Evolutionary conservation across 164 flowering plant species (phyloP).

Genomic region (Vitis amurensis): DNA sequence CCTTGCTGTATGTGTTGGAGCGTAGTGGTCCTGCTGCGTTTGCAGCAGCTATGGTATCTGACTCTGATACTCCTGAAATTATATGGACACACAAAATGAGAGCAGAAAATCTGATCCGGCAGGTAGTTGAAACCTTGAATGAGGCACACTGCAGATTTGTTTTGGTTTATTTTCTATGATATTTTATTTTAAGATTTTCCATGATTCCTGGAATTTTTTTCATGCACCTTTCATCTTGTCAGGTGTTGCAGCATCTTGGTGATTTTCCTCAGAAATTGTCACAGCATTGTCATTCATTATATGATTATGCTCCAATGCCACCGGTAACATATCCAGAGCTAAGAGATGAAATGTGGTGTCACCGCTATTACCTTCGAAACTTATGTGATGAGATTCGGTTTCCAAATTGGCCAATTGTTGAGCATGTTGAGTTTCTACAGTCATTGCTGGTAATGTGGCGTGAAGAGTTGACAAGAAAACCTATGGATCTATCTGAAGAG

Average conservation of each 20-base stretch:
- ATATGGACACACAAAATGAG: constrained; percentile 99
- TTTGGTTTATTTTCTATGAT: constrained; percentile 3
- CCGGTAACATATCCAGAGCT: constrained; percentile 99
- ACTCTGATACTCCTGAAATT: constrained; percentile 99
- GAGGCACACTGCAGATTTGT: neutral
- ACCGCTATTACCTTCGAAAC: constrained; percentile 94
- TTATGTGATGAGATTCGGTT: constrained; percentile 95
- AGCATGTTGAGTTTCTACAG: constrained; percentile 96
- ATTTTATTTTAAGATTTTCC: neutral
- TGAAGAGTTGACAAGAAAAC: constrained; percentile 92
- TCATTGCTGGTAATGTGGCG: constrained; percentile 99
- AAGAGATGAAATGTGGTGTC: constrained; percentile 99
- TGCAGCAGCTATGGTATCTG: constrained; percentile 99
- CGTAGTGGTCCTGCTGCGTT: constrained; percentile 96
- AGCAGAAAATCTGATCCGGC: constrained; percentile 92
- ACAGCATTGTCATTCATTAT: constrained; percentile 93
- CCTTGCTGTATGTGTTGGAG: constrained; percentile 91
- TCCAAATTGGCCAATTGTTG: constrained; percentile 99
- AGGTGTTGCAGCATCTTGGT: constrained; percentile 99
- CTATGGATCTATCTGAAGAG: constrained; percentile 99
- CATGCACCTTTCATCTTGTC: constrained; percentile 6
- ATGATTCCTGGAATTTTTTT: neutral
- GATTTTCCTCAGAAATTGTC: constrained; percentile 95
- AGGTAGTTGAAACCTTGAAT: constrained; percentile 44
- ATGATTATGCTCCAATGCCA: constrained; percentile 99